Base-by-base conservation (phyloP, 2,329 filamentous ascomycete species). In the Botrytis porri region DNA sequence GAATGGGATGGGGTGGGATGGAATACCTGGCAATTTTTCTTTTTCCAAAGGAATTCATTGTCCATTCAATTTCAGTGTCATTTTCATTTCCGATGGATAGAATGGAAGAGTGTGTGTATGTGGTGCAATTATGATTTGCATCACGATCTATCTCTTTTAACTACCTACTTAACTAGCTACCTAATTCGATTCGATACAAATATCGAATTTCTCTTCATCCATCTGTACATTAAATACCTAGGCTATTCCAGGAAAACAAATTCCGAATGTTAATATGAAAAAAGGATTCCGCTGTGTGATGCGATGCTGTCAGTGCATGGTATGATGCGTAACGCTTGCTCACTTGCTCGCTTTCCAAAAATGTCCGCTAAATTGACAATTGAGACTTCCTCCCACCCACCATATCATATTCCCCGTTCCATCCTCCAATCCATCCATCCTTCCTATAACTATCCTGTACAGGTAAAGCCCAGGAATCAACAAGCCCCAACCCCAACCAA, bases 151-250 rank as follows among this genome's bases (percentile, higher is more conserved):
- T 57, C 22, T 67, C 48, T 57, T 57, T 6, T 32, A 41, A 67
- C 48, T 32, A 41, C 35, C 64, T 57, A 66, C 45, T 66, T 54
- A 54, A 54, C 63, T 66, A 66, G 43, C 63, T 51, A 37, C 64
- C 45, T 39, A 48, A 51, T 54, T 39, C 45, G 48, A 57, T 32
- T 57, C 65, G 35, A 41, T 39, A 35, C 51, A 35, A n/a, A 54
- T 54, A 57, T 67, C 48, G 48, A 41, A 16, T 57, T 37, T 63
- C 61, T 57, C 48, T 67, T 18, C 64, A 32, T 57, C 35, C 35
- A 67, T 67, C 48, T 57, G 65, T 67, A 67, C 65, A 67, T 67
- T 67, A 57, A 54, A 67, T 57, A 67, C 25, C 65, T 67, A 57
- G 65, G 29, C 25, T 67, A 67, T 67, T 41, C 65, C 65, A 41